Base-by-base conservation (phyloP, 1,284 basidiomycete species). In the Boletus semigastroideus region DNA sequence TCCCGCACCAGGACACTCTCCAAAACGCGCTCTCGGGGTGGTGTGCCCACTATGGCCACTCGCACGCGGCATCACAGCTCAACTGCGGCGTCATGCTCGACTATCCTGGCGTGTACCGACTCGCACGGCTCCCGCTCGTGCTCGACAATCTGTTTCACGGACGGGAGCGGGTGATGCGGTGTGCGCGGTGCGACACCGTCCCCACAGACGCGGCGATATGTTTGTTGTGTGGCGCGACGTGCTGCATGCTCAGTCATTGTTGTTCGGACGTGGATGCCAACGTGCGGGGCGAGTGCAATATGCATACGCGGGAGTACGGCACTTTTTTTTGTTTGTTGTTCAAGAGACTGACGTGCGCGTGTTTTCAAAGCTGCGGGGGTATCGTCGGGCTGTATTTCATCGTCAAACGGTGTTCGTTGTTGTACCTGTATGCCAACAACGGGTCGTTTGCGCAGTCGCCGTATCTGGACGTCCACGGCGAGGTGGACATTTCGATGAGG, bases 391-490 rank as follows among this genome's bases (percentile, higher is more conserved):
- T 95, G 51, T 99, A 89, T 71, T 95, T 97, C 70, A 82, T 96
- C 51, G 86, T 98, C 60, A 95, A 96, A 68, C 84, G 92, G 42
- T 98, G 95, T 71, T 84, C 89, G n/a, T 67, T 98, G 41, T 69
- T 99, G n/a, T 94, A 94, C 66, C 79, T 99, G 5, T 95, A 94
- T 64, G 87, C 88, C 27, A 87, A 86, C 54, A 93, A 90, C 51
- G 97, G 96, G 10, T 84, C 90, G 4, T 98, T 97, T 71, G 80
- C 83, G 1, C 83, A 86, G 20, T 92, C 94, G 42, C 95, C 97
- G 0, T 99, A 98, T 66, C 79, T 99, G 39, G 97, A 99, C 61
- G 83, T 85, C 5, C 96, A 99, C 59, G 97, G 97, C 0, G 96
- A 99, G 68, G 82, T 94, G 5, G 97, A 99, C 69, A 78, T 91